These are phyloP conservation scores for Neurospora sp. DNA, from an alignment of 495 filamentous ascomycete genomes.

Conservation along the genomic window DNA sequence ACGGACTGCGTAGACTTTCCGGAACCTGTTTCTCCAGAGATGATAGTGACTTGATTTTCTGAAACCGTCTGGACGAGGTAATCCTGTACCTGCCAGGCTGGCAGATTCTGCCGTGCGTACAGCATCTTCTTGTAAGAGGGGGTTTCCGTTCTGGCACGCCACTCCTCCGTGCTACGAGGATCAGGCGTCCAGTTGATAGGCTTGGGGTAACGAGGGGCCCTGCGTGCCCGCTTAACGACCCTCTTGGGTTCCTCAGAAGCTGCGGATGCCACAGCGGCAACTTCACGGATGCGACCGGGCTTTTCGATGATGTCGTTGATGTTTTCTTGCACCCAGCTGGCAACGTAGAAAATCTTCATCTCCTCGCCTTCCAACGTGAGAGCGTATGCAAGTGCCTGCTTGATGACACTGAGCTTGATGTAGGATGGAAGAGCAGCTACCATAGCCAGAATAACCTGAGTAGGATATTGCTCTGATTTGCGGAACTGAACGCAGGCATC, in stretches of 20 bases:
- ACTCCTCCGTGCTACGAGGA: slow-evolving; percentile 33
- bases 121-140: slow-evolving; percentile 62
- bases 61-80: slow-evolving; percentile 64
- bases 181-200: slow-evolving; percentile 39
- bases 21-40: slow-evolving; percentile 92
- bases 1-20: slow-evolving; percentile 97
- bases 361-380: slow-evolving; percentile 63
- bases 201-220: slow-evolving; percentile 40
- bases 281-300: slow-evolving; percentile 73
- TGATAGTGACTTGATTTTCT: slow-evolving; percentile 78
- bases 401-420: slow-evolving; percentile 81
- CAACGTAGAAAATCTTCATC: slow-evolving; percentile 74
- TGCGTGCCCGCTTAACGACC: slow-evolving; percentile 15
- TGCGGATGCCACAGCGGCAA: slow-evolving; percentile 57
- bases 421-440: slow-evolving; percentile 70
- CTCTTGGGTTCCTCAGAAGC: slow-evolving; percentile 37
- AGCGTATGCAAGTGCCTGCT: slow-evolving; percentile 62
- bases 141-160: slow-evolving; percentile 34
- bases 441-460: slow-evolving; percentile 65
- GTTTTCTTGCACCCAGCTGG: slow-evolving; percentile 82
- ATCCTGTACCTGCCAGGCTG: slow-evolving; percentile 78
- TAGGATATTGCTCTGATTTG: slow-evolving; percentile 56
- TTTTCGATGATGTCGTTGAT: slow-evolving; percentile 65
- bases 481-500: slow-evolving; percentile 41
- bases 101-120: slow-evolving; percentile 56